Evolutionary conservation across 2,329 filamentous ascomycete species (phyloP).

Genomic region (Fusarium sp.): DNA sequence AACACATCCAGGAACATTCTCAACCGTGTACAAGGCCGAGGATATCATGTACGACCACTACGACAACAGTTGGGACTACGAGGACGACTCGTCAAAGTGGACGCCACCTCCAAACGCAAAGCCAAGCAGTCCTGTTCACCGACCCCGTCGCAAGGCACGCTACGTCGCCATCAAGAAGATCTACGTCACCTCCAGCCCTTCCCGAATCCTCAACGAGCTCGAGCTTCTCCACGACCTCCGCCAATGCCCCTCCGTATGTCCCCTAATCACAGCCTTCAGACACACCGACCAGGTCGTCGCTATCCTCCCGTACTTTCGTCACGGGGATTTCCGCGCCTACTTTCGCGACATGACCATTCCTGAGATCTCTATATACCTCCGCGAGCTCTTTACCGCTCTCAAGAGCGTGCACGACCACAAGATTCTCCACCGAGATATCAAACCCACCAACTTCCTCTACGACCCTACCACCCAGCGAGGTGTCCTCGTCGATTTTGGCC

Average conservation of each 20-base stretch:
- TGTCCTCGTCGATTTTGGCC: slow-evolving; percentile 98
- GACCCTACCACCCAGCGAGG: slow-evolving; percentile 82
- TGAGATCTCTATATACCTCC: slow-evolving; percentile 91
- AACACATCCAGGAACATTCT: slow-evolving; percentile 84
- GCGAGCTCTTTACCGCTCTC: slow-evolving; percentile 87
- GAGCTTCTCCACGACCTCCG: slow-evolving; percentile 90
- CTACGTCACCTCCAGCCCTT: slow-evolving; percentile 95
- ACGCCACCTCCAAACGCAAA: slow-evolving; percentile 78
- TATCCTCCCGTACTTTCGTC: slow-evolving; percentile 93
- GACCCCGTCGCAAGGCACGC: slow-evolving; percentile 59
- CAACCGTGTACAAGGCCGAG: slow-evolving; percentile 98
- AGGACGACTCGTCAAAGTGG: slow-evolving; percentile 74
- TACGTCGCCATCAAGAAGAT: slow-evolving; percentile 99
- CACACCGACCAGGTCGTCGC: slow-evolving; percentile 94
- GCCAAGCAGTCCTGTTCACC: slow-evolving; percentile 50
- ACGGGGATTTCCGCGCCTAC: slow-evolving; percentile 94
- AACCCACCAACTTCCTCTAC: slow-evolving; percentile 97
- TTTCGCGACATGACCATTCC: slow-evolving; percentile 88
- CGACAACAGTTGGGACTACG: slow-evolving; percentile 87
- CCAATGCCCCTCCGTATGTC: slow-evolving; percentile 86
- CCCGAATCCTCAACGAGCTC: slow-evolving; percentile 94
- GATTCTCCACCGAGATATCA: slow-evolving; percentile 95
- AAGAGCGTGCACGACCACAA: slow-evolving; percentile 82
- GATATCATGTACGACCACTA: slow-evolving; percentile 87
- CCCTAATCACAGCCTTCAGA: slow-evolving; percentile 96